Evolutionary conservation across 331 rosid genomes (phyloP), one percentile per base, ranked within the genome.

Genomic region (Stylosanthes scabra): DNA sequence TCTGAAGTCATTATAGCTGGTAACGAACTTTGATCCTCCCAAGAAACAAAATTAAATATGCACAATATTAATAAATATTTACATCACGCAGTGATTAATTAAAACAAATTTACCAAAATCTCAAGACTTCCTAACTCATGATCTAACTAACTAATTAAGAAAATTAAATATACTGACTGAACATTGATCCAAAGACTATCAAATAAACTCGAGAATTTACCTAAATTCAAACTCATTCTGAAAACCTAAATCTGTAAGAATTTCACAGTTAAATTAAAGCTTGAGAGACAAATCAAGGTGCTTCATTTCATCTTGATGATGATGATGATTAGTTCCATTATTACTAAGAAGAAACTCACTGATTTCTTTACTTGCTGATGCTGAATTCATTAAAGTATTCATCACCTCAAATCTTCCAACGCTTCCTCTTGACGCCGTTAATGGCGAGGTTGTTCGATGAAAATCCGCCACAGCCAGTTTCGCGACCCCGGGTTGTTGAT

Each of bases 201-300:
- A 63, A 3, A 31, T 31, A 5, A 31, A 31, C 37, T 31, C 5
- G 37, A 31, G 37, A 31, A 31, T 20, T 20, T 20, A 20, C 25
- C 25, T 20, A 20, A 20, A 20, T 20, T 20, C 25, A 20, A 20
- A 20, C 25, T 20, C 25, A 20, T 20, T 20, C 25, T 20, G 25
- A 20, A 20, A 20, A 20, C 37, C 37, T 31, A 31, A 31, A 31
- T 31, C 5, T 31, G 5, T 31, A 31, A 31, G 37, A 31, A 31
- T 31, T 31, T 31, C 3, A 3, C 5, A 31, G 37, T 31, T 31
- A 5, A 31, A 31, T 31, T 31, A 34, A 49, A 91, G 97, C 90
- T 82, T 87, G 67, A 91, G 97, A 2, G 93, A 84, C 70, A 91
- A 81, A 81, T 91, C 97, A 56, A 91, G 85, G 51, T 85, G 82